phyloP scores from a whole-genome alignment of 805 yeast species.

The Metschnikowia drakensbergensis region DNA sequence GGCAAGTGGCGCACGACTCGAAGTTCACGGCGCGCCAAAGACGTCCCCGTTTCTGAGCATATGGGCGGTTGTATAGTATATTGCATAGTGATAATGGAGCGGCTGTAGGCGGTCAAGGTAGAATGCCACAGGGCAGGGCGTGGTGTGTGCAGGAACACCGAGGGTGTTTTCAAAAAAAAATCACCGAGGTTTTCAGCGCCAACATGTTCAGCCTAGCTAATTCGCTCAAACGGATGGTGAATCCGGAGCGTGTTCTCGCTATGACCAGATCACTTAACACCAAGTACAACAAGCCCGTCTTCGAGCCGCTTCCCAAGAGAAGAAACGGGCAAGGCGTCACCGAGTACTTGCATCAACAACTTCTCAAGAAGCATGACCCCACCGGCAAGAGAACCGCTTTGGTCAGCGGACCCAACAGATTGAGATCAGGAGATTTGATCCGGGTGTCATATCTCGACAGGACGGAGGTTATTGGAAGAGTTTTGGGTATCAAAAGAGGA shows the following conservation, averaged over 20 bases:
- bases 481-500: constrained; percentile 67
- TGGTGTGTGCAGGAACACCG: constrained; percentile 2
- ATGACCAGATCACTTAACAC: constrained; percentile 2
- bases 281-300: constrained; percentile 29
- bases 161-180: constrained; percentile 3
- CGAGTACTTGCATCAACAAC: constrained; percentile 46
- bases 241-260: constrained; percentile 1
- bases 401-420: constrained; percentile 44
- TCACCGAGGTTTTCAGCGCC: background rate
- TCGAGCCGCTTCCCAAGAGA: constrained; percentile 47
- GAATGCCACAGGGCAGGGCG: background rate
- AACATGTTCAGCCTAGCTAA: constrained; percentile 10
- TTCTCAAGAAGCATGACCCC: constrained; percentile 63
- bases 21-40: constrained; percentile 82
- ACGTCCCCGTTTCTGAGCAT: constrained; percentile 36
- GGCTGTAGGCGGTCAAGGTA: background rate
- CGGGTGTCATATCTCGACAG: constrained; percentile 67
- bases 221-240: constrained; percentile 3
- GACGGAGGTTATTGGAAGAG: constrained; percentile 71
- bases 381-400: constrained; percentile 61
- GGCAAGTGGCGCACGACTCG: constrained; percentile 82
- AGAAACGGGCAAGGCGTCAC: constrained; percentile 46
- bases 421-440: constrained; percentile 80
- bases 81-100: background rate
- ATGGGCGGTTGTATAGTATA: background rate